These are phyloP conservation scores for Fomes fomentarius DNA, from an alignment of 1,284 basidiomycete genomes.

Conservation along the genomic window DNA sequence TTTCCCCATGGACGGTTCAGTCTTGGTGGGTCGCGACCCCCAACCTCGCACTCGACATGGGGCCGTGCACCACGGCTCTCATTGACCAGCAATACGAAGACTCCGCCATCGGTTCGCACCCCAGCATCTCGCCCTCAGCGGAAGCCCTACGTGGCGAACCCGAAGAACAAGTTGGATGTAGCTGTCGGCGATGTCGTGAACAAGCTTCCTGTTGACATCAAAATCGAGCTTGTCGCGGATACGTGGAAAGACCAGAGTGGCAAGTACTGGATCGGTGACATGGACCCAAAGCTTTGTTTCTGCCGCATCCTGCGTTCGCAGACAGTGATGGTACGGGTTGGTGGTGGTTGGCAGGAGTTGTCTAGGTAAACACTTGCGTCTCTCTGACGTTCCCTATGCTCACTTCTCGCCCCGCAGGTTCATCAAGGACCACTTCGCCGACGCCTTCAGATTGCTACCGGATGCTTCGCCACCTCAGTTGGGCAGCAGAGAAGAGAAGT, in stretches of 20 bases:
- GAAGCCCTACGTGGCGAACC: constrained; percentile 82
- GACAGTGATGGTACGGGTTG: constrained; percentile 94
- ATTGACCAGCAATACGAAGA: constrained; percentile 45
- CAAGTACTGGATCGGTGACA: constrained; percentile 93
- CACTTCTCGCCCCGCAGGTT: constrained; percentile 55
- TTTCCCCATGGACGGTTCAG: constrained; percentile 30
- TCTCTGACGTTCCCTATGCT: neutral
- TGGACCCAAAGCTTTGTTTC: constrained; percentile 87
- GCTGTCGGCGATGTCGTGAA: constrained; percentile 93
- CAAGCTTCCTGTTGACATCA: constrained; percentile 83
- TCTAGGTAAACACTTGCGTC: constrained; percentile 65
- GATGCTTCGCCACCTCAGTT: constrained; percentile 56
- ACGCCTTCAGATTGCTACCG: constrained; percentile 68
- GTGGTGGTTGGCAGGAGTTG: constrained; percentile 92
- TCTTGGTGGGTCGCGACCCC: constrained; percentile 38
- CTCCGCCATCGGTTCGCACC: constrained; percentile 46
- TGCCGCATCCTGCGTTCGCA: constrained; percentile 91
- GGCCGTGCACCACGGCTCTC: constrained; percentile 67
- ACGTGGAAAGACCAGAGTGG: constrained; percentile 91
- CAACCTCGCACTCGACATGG: constrained; percentile 56
- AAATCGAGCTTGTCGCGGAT: constrained; percentile 79
- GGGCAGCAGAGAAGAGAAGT: constrained; percentile 66
- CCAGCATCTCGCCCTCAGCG: constrained; percentile 42
- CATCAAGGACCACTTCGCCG: constrained; percentile 83
- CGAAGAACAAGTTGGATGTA: constrained; percentile 88